Base-by-base conservation (phyloP, 108 stramenopile species). In the Cyclotella kingstonii region DNA sequence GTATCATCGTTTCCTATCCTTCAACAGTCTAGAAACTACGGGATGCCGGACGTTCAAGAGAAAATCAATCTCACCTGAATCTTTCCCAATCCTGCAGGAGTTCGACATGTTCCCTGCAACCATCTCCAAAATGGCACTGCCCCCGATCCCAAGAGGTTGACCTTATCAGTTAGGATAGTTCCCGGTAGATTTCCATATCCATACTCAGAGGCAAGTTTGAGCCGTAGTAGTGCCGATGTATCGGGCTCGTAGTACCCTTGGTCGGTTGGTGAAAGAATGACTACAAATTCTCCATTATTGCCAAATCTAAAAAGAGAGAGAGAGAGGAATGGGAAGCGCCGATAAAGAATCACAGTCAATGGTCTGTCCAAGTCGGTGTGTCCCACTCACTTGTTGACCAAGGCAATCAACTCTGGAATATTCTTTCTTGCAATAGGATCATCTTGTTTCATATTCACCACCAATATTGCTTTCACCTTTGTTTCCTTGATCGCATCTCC, bases 171-270 rank as follows among this genome's bases (percentile, higher is more conserved):
- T 2, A 94, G 38, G 12, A 84, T 62, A n/a, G 84, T 85, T 0
- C 80, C 81, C 8, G 85, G 89, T 47, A 83, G 87, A 27, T 79
- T 82, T 3, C 93, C 93, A 55, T 89, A 94, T 6, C 93, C 93
- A 60, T 94, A 94, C 58, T 94, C 93, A 14, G 79, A 78, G n/a
- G 82, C 87, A 0, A 94, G 63, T 75, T 94, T 94, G 43, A 91
- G 70, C 9, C 93, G 85, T 46, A 94, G 78, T 10, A 94, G 55
- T 19, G 81, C 76, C 8, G 87, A 89, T 21, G 93, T 94, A 63
- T 94, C 93, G 11, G 93, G 93, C 72, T 94, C 93, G 73, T 87
- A 94, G 55, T 94, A 94, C 8, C 93, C 93, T 61, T 94, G 93
- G 47, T 94, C 93, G 29, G 85, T 89, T 27, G 93, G 93, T n/a